Percentiles rank a stretch among this genome's conserved stretches.
These are phyloP conservation scores for Thelonectria olida DNA, from an alignment of 2,329 filamentous ascomycete species.

Conservation along the genomic window DNA sequence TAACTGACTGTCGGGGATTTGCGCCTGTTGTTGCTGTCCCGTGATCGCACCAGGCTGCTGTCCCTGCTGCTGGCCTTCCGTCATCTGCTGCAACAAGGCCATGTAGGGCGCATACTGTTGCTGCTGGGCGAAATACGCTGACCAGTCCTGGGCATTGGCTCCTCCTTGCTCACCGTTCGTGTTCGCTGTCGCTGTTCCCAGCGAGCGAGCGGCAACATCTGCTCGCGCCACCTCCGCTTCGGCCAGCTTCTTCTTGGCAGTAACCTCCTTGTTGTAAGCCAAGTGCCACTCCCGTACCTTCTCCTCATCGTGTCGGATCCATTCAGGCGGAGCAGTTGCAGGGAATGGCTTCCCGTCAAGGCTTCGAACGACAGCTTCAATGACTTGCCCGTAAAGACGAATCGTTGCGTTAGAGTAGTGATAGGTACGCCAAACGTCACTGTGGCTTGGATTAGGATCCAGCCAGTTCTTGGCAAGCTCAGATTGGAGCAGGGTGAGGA, in stretches of 20 bases:
- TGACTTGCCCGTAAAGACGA: conserved; percentile 52
- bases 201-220: conserved; percentile 45
- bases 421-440: conserved; percentile 42
- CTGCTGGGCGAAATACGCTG: conserved; percentile 53
- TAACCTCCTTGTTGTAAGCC: conserved; percentile 54
- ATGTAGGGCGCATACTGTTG: conserved; percentile 53
- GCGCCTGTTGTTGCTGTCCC: conserved; percentile 33
- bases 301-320: conserved; percentile 57
- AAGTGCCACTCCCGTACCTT: conserved; percentile 63
- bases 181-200: conserved; percentile 34
- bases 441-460: conserved; percentile 51
- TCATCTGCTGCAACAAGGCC: conserved; percentile 53
- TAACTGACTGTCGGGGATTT: conserved; percentile 50
- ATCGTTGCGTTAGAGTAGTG: conserved; percentile 55
- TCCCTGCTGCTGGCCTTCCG: conserved; percentile 42
- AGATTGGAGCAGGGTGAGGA: conserved; percentile 55
- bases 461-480: conserved; percentile 54
- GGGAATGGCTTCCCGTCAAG: conserved; percentile 59
- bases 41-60: conserved; percentile 25
- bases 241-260: conserved; percentile 49
- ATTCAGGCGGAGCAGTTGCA: conserved; percentile 60
- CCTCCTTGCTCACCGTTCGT: conserved; percentile 33
- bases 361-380: conserved; percentile 54
- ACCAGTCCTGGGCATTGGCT: conserved; percentile 46
- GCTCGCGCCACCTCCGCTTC: conserved; percentile 49